Evolutionary conservation across 768 basidiomycete genomes (phyloP), one percentile per base, ranked within the genome.

Genomic region (Boletus rubescentipes): DNA sequence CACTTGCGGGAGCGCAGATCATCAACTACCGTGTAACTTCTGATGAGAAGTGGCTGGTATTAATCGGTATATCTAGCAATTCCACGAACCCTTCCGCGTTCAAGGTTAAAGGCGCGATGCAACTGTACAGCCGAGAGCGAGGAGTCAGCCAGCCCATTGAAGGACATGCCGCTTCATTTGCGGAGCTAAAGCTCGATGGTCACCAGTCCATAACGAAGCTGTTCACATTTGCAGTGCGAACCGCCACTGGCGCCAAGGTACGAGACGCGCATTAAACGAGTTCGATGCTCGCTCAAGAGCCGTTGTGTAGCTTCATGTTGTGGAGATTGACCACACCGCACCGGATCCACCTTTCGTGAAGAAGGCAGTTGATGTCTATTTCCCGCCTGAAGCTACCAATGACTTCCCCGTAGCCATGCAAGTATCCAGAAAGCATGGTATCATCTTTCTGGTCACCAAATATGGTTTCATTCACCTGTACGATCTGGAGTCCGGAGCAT

Each of bases 351-450:
- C 88, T 8, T 99, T 97, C 77, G 81, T 82, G 32, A 99, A 99
- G 82, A 98, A 97, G 75, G 91, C 91, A 11, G 95, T 98, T 56
- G 97, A 99, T 62, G 96, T 99, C 34, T 99, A 95, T 79, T 99
- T 98, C 83, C 97, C 97, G 49, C 87, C 95, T 2, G 97, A 99
- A 71, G 97, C 97, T 7, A 89, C 87, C 47, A 98, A 95, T 68
- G 97, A 99, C 68, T 99, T 99, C 79, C 97, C 97, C 16, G 97
- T 99, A 29, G 93, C 97, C 29, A 98, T 99, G 93, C 97, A 99
- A 69, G 93, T 98, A 34, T 98, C 97, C 37, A 86, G 89, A 72
- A 91, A 92, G 71, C 95, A 97, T 72, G 96, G 97, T 34, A 93
- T 99, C 72, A 77, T 97, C 66, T 99, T 95, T 75, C 82, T 99